phyloP scores from a whole-genome alignment of 2,329 filamentous ascomycete species.

The Diaporthe sp. region DNA sequence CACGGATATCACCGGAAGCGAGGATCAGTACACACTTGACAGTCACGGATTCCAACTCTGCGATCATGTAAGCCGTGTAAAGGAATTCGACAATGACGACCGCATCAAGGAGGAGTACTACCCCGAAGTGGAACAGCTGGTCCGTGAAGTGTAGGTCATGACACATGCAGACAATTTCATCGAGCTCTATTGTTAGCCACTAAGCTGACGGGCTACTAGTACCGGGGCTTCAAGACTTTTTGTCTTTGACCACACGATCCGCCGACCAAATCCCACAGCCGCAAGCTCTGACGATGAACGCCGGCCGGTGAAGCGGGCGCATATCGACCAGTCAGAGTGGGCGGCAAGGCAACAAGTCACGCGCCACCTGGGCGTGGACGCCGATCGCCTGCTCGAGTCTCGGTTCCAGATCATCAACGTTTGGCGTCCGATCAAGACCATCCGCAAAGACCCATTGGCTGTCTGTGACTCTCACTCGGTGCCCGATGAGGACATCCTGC shows the following conservation, averaged over 20 bases:
- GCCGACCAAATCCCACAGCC: constrained; percentile 2
- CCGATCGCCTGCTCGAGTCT: constrained; percentile 61
- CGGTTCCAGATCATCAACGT: constrained; percentile 60
- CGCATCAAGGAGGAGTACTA: constrained; percentile 19
- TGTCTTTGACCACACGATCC: constrained; percentile 23
- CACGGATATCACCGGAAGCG: constrained; percentile 15
- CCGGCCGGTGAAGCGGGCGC: constrained; percentile 65
- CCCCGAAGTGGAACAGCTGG: background rate
- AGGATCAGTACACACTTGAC: constrained; percentile 1
- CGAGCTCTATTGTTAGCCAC: background rate
- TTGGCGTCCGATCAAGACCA: constrained; percentile 65
- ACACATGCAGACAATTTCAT: background rate
- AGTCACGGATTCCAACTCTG: constrained; percentile 24
- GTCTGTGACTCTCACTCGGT: constrained; percentile 67
- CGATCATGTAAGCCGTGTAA: background rate
- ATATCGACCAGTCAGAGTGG: constrained; percentile 70
- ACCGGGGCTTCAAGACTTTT: background rate
- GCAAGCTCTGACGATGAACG: constrained; percentile 61
- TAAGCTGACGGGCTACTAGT: background rate
- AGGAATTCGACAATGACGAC: constrained; percentile 1
- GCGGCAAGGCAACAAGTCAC: constrained; percentile 57
- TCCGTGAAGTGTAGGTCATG: background rate
- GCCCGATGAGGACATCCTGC: constrained; percentile 63
- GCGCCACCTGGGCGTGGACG: constrained; percentile 60
- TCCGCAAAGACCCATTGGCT: constrained; percentile 67